These are phyloP conservation scores for Neonectria faginata DNA, from an alignment of 2,329 filamentous ascomycete species.

Conservation along the genomic window DNA sequence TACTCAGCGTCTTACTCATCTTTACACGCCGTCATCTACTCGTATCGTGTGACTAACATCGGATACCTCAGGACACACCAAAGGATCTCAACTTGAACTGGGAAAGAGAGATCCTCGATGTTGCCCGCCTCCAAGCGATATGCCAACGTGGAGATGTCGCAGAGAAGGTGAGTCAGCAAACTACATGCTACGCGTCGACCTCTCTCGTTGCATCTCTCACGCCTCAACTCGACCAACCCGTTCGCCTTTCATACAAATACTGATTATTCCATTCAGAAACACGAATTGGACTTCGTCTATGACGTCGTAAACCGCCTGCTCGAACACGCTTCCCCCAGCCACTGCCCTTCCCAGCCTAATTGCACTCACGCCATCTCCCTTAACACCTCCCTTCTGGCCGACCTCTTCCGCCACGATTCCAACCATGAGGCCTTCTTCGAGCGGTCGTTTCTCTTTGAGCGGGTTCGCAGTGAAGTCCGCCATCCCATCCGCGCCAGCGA, in stretches of 20 bases:
- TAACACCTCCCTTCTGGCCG: constrained; percentile 58
- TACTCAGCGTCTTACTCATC: too few species aligned
- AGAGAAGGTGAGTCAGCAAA: constrained; percentile 53
- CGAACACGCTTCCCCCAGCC: constrained; percentile 54
- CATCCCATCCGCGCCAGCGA: constrained; percentile 48
- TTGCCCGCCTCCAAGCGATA: constrained; percentile 58
- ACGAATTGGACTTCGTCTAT: constrained; percentile 62
- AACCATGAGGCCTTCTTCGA: constrained; percentile 72
- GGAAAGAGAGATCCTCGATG: constrained; percentile 57
- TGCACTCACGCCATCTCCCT: constrained; percentile 59
- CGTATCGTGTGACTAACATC: background rate
- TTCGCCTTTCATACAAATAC: background rate
- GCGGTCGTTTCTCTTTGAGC: constrained; percentile 71
- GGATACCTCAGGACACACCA: constrained; percentile 48
- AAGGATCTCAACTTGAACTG: constrained; percentile 54
- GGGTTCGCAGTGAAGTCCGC: constrained; percentile 58
- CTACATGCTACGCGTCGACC: background rate
- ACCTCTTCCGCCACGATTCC: constrained; percentile 58
- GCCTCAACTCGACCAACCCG: too few species aligned
- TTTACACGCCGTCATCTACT: too few species aligned
- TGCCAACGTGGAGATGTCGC: constrained; percentile 50
- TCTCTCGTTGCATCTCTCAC: background rate
- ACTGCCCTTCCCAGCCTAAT: constrained; percentile 46
- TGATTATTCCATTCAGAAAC: constrained; percentile 46
- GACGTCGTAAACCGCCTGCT: constrained; percentile 60